These are phyloP conservation scores for Suillus subluteus DNA, from an alignment of 768 basidiomycete species.

Conservation along the genomic window DNA sequence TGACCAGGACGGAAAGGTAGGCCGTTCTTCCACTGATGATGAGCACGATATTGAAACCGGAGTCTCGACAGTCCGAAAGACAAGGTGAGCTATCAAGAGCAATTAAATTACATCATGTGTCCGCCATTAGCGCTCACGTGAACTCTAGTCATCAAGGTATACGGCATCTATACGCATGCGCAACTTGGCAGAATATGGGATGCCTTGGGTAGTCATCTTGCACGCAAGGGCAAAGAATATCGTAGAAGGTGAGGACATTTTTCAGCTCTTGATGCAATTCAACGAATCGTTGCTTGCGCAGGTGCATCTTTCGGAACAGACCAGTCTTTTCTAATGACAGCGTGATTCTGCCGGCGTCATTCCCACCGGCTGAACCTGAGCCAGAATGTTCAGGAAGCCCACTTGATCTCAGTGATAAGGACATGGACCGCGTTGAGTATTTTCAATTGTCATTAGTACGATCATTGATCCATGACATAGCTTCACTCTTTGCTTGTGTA, in stretches of 20 bases:
- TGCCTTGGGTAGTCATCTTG: constrained; percentile 44
- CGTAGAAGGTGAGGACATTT: constrained; percentile 43
- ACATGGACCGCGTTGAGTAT: constrained; percentile 48
- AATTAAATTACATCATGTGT: background rate
- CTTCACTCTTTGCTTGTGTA: constrained; percentile 65
- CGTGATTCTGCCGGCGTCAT: constrained; percentile 55
- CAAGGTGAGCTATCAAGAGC: constrained; percentile 35
- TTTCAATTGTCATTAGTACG: background rate
- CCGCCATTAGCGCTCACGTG: background rate
- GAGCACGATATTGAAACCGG: constrained; percentile 2
- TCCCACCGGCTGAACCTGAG: constrained; percentile 42
- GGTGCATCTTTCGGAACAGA: constrained; percentile 48
- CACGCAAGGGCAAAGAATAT: constrained; percentile 55
- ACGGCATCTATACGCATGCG: constrained; percentile 53
- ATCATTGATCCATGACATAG: constrained; percentile 31
- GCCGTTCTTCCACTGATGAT: constrained; percentile 8
- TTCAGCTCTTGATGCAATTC: background rate
- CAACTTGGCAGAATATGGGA: constrained; percentile 54
- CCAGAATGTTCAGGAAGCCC: constrained; percentile 20
- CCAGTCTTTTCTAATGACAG: constrained; percentile 40
- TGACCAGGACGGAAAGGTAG: constrained; percentile 38
- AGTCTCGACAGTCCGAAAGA: constrained; percentile 35
- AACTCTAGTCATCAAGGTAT: constrained; percentile 47
- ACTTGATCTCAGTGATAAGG: constrained; percentile 45
- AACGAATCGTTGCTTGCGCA: constrained; percentile 22